Base-by-base conservation (phyloP, 1,284 basidiomycete genomes). In the Pseudozyma hubeiensis region DNA sequence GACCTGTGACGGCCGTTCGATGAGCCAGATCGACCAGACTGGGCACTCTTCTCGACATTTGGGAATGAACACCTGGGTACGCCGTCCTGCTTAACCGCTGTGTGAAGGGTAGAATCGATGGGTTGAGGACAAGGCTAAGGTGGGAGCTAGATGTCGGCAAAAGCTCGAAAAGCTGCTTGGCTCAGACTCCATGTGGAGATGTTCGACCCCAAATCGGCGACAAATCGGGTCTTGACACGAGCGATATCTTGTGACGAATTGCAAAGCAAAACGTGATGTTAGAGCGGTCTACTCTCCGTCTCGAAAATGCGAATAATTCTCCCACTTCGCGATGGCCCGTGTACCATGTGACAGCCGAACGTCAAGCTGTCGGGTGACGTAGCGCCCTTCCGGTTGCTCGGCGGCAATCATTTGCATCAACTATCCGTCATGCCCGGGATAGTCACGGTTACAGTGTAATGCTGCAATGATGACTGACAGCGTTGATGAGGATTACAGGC, bases 21-120 rank as follows among this genome's bases (percentile, higher is more conserved):
- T 81, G 80, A 33, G 77, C 78, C 41, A 80, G 31, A 51, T 80
- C 77, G 33, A 65, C 72, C 13, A 81, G 47, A 33, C 64, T 65
- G 17, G 68, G 64, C 75, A 79, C 61, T 17, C 68, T 63, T 41
- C 44, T 71, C 52, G 68, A 71, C 68, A 71, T 37, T 37, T 14
- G 2, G 35, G 35, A 37, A 14, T 10, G 35, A 9, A 14, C 5
- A 3, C 35, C 10, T 37, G 35, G 35, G 43, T 52, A 24, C 24
- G 24, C 24, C 24, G 24, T 24, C 24, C 24, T 24, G 24, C 24
- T 24, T 24, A 2, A 24, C 24, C 24, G 24, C 24, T 24, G 24
- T 24, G 24, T 24, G 24, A 24, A 24, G 24, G 24, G 24, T 24
- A 24, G 24, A 24, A 24, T 24, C 24, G 24, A 24, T 4, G 24